Conservation (phyloP, 1,284 basidiomycete genomes). For the Trametes sp. region DNA sequence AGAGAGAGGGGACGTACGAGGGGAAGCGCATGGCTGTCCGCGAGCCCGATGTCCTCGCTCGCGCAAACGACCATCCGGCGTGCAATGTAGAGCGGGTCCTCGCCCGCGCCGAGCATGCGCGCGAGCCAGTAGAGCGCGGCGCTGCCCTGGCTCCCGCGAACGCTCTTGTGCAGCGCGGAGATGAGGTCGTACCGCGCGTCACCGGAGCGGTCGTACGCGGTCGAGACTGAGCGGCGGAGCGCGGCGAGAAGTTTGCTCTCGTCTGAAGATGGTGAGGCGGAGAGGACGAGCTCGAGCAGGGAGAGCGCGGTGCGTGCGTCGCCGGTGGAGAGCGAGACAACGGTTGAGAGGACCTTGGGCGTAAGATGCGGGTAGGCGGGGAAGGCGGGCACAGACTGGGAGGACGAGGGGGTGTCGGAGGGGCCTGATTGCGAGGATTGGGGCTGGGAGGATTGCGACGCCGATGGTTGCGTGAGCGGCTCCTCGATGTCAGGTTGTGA, state of each 20-base stretch:
- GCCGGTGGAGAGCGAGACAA: constrained; percentile 67
- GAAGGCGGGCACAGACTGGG: constrained; percentile 30
- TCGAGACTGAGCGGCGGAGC: constrained; percentile 63
- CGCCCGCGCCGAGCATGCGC: constrained; percentile 84
- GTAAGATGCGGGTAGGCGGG: constrained; percentile 55
- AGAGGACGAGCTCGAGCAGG: constrained; percentile 67
- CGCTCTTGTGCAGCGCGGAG: constrained; percentile 86
- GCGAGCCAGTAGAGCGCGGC: constrained; percentile 93
- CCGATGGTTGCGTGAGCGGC: constrained; percentile 23
- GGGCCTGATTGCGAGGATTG: constrained; percentile 18
- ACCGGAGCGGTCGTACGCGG: constrained; percentile 77
- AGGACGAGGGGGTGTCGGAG: constrained; percentile 8
- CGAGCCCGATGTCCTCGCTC: constrained; percentile 88
- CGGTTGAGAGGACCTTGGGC: constrained; percentile 54
- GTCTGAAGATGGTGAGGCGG: constrained; percentile 46
- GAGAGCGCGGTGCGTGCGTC: constrained; percentile 78
- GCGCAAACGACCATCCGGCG: constrained; percentile 85
- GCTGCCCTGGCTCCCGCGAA: constrained; percentile 81
- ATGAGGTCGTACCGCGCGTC: constrained; percentile 90
- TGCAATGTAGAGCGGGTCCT: constrained; percentile 88
- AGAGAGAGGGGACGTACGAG: constrained; percentile 50
- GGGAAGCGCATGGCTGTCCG: constrained; percentile 75
- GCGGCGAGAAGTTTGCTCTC: constrained; percentile 57
- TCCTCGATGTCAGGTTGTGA: constrained; percentile 32
- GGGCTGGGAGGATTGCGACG: constrained; percentile 26